Conservation (phyloP, 495 filamentous ascomycete species). For the Beverwykella pulmonaria region DNA sequence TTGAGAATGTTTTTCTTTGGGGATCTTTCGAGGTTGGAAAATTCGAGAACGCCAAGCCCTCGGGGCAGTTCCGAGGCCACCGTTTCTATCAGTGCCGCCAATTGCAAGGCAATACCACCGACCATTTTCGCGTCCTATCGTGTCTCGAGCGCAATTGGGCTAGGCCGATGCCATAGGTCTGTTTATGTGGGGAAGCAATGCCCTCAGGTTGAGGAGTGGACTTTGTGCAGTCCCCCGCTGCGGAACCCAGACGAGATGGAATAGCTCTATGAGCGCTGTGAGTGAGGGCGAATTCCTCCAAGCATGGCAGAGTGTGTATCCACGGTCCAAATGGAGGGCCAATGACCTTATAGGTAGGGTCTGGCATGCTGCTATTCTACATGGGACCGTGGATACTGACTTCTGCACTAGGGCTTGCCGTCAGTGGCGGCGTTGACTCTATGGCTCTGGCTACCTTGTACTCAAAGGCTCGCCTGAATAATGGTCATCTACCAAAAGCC, state of each 20-base stretch:
- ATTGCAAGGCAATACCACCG: not conserved
- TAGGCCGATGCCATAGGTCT: constrained; percentile 1
- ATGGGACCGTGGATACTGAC: not conserved
- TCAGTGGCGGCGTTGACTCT: constrained; percentile 94
- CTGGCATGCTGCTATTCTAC: not conserved
- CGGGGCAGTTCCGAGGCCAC: not conserved
- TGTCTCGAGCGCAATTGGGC: not conserved
- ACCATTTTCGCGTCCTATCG: not conserved
- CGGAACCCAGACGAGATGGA: not conserved
- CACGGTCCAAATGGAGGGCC: not conserved
- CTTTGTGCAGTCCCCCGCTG: constrained; percentile 7
- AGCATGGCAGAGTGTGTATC: constrained; percentile 15
- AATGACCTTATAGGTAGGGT: constrained; percentile 5
- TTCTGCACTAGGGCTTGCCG: constrained; percentile 64
- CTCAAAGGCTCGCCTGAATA: constrained; percentile 30
- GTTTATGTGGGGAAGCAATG: constrained; percentile 36
- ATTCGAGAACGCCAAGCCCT: not conserved
- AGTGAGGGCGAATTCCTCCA: constrained; percentile 28
- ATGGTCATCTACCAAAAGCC: constrained; percentile 4
- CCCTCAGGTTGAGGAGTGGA: constrained; percentile 24
- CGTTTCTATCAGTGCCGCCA: not conserved
- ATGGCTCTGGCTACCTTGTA: constrained; percentile 90
- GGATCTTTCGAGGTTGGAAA: not conserved
- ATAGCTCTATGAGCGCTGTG: constrained; percentile 19
- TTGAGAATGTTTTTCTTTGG: not conserved